phyloP scores from a whole-genome alignment of 2,329 filamentous ascomycete genomes.

The Grosmannia serpens region DNA sequence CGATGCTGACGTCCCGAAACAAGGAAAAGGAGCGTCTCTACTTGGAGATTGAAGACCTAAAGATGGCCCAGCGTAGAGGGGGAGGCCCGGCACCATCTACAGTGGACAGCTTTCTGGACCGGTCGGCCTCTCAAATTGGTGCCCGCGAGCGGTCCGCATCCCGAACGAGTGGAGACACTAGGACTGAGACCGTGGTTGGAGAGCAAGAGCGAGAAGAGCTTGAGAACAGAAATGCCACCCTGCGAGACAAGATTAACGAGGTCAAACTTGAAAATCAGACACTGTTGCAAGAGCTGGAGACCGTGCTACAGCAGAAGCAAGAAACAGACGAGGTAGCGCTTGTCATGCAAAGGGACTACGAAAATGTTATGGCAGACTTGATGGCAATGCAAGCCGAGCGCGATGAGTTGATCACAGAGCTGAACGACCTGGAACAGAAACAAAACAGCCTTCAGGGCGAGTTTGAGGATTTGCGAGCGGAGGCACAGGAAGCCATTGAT shows the following conservation, averaged over 20 bases:
- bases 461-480: slow-evolving; percentile 48
- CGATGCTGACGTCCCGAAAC: slow-evolving; percentile 92
- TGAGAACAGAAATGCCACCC: slow-evolving; percentile 70
- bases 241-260: slow-evolving; percentile 78
- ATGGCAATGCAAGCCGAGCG: slow-evolving; percentile 71
- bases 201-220: slow-evolving; percentile 77
- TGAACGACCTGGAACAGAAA: slow-evolving; percentile 33
- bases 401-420: slow-evolving; percentile 49
- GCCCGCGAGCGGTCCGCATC: slow-evolving; percentile 61
- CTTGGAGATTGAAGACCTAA: slow-evolving; percentile 94
- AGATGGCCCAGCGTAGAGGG: slow-evolving; percentile 69
- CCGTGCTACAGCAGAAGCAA: slow-evolving; percentile 51
- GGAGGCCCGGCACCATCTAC: slow-evolving; percentile 47
- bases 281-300: slow-evolving; percentile 69
- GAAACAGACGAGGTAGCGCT: slow-evolving; percentile 46
- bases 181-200: slow-evolving; percentile 45
- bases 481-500: slow-evolving; percentile 56
- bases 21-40: slow-evolving; percentile 90
- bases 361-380: slow-evolving; percentile 63
- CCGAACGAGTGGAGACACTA: slow-evolving; percentile 56
- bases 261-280: slow-evolving; percentile 85
- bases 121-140: slow-evolving; percentile 78
- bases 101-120: slow-evolving; percentile 83
- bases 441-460: slow-evolving; percentile 36
- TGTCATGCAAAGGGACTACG: slow-evolving; percentile 66